Conservation (phyloP, 2,329 filamentous ascomycete species). For the Aspergillus texensis region DNA sequence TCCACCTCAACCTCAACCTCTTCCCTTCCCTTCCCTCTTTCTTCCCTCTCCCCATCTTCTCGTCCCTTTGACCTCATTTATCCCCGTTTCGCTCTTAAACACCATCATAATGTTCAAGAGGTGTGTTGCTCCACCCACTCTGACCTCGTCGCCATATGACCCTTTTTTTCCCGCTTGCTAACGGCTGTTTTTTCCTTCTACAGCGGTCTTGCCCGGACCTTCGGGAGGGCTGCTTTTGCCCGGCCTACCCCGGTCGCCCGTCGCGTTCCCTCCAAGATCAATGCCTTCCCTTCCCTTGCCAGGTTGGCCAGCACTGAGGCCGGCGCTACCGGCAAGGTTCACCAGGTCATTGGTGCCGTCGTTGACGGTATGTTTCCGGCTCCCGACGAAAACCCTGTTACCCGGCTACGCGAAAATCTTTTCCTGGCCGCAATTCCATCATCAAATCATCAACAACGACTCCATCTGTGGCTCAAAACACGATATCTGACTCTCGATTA, state of each 20-base stretch:
- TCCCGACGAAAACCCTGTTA: constrained; percentile 18
- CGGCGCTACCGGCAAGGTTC: constrained; percentile 63
- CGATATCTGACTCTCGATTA: constrained; percentile 37
- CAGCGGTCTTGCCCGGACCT: constrained; percentile 68
- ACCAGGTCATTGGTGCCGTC: constrained; percentile 96
- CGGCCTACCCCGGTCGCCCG: constrained; percentile 58
- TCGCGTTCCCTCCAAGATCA: constrained; percentile 60
- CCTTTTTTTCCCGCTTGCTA: constrained; percentile 15
- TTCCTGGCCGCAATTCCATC: constrained; percentile 43
- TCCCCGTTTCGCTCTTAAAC: constrained; percentile 47
- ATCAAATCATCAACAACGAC: constrained; percentile 33
- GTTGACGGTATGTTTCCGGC: constrained; percentile 77
- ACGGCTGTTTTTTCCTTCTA: constrained; percentile 18
- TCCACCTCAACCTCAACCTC: constrained; percentile 32
- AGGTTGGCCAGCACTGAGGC: constrained; percentile 65
- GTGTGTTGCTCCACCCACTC: constrained; percentile 45
- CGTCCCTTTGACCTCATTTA: constrained; percentile 38
- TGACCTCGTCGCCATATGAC: constrained; percentile 17
- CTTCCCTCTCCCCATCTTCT: constrained; percentile 36
- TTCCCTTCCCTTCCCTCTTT: constrained; percentile 34
- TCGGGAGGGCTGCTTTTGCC: constrained; percentile 62
- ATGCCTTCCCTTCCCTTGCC: constrained; percentile 61
- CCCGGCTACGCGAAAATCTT: constrained; percentile 45
- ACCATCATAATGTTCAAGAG: constrained; percentile 64
- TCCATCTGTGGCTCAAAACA: constrained; percentile 25